Evolutionary conservation across 2,329 filamentous ascomycete species (phyloP), one percentile per base, ranked within the genome.

Genomic region (Aspergillus piperis): DNA sequence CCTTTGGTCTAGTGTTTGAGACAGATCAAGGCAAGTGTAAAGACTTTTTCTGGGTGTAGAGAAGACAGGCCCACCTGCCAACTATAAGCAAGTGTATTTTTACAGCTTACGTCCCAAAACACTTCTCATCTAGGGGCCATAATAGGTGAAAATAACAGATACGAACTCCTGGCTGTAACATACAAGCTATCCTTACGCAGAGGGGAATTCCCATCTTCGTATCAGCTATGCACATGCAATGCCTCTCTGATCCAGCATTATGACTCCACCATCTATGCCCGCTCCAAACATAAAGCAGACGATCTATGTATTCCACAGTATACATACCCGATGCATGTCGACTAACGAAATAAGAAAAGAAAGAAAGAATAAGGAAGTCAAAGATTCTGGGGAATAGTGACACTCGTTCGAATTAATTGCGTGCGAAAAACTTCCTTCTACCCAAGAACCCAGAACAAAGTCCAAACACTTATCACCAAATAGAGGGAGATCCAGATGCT

Each of bases 371-470:
- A 27, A 27, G 25, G 25, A 30, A 30, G 3, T 10, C 27, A 5
- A 6, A 23, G 19, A 21, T 23, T 15, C 11, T 36, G 11, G 32
- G 11, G 32, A 13, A 36, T 13, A 36, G 32, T 13, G 4, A 10
- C 32, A 36, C 32, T 10, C 32, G 13, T 5, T 13, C 32, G 11
- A 36, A 15, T 10, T 32, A 6, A 36, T 10, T 13, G 10, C 32
- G 32, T 36, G 0, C 23, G 3, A 15, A 15, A 5, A 36, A 13
- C 32, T 36, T 11, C 32, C 11, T 13, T 5, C 52, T 54, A 54
- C 19, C 30, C 21, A 54, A 47, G 21, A 8, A 42, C 62, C 44
- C 68, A 66, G 58, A 63, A 56, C 17, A 61, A 59, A 51, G 64
- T 39, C 54, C 62, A 70, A 21, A 65, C 21, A 50, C 48, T 51